Percentiles rank a stretch among this genome's conserved stretches.
Evolutionary conservation across 257 asterid genomes (phyloP).

Genomic region (Solanum ossicruentum): DNA sequence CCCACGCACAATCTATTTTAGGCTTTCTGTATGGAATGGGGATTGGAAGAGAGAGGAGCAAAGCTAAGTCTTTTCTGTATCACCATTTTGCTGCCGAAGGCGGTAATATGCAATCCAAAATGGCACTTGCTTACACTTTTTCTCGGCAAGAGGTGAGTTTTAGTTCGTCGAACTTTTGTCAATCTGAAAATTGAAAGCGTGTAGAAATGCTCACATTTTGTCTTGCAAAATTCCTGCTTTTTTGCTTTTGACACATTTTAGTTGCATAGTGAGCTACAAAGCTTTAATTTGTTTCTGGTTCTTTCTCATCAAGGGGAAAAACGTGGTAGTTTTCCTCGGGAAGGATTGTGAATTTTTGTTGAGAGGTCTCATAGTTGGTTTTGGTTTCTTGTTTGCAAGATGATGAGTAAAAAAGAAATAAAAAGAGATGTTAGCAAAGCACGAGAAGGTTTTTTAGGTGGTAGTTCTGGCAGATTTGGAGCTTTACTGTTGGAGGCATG

Average conservation of each 20-base stretch:
- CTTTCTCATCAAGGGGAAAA: neutral
- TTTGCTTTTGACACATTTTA: neutral
- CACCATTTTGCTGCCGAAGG: constrained; percentile 71
- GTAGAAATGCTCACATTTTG: neutral
- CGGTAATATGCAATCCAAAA: constrained; percentile 91
- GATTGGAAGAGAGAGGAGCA: constrained; percentile 65
- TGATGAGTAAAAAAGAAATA: neutral
- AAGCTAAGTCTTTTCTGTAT: constrained; percentile 61
- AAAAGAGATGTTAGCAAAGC: neutral
- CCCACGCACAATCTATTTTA: constrained; percentile 76
- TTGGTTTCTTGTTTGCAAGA: neutral
- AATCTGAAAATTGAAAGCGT: neutral
- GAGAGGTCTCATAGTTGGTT: neutral
- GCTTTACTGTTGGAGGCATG: neutral
- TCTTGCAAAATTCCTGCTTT: neutral
- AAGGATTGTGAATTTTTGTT: neutral
- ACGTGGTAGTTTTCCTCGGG: neutral
- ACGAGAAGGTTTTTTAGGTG: neutral
- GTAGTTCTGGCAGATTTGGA: neutral
- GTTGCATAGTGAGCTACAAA: neutral
- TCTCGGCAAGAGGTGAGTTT: constrained; percentile 73
- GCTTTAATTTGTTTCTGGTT: neutral
- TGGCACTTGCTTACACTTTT: constrained; percentile 82
- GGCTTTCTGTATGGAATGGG: constrained; percentile 80
- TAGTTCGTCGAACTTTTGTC: neutral